These are phyloP conservation scores for Euphorbia peplus DNA, from an alignment of 345 rosid species.

Conservation along the genomic window DNA sequence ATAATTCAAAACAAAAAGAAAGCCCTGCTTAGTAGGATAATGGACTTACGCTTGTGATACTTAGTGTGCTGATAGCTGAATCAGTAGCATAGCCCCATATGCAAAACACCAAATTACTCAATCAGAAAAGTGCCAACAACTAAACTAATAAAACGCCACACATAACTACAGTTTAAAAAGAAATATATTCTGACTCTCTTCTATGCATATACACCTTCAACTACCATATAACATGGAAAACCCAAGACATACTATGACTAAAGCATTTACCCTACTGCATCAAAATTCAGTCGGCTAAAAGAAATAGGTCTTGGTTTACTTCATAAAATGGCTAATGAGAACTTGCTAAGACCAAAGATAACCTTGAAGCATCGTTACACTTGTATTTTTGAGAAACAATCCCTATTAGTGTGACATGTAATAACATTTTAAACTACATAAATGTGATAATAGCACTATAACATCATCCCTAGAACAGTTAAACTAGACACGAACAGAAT, in stretches of 20 bases:
- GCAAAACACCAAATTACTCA: conserved; percentile 41
- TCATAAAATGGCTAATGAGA: background rate
- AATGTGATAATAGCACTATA: no score
- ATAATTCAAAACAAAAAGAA: background rate
- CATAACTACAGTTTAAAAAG: background rate
- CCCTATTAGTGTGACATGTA: no score
- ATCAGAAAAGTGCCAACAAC: conserved; percentile 28
- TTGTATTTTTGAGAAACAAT: background rate
- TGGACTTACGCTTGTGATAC: conserved; percentile 94
- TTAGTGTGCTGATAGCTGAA: conserved; percentile 99
- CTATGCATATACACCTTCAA: background rate
- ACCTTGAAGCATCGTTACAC: no score
- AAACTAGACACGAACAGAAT: no score
- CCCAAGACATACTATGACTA: background rate
- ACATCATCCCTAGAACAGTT: background rate
- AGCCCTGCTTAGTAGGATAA: conserved; percentile 4
- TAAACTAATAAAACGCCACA: conserved; percentile 1
- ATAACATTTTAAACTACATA: no score
- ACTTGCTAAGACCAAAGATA: background rate
- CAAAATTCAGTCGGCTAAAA: background rate
- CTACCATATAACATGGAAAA: background rate
- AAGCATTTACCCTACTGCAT: conserved; percentile 1
- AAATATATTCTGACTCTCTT: background rate
- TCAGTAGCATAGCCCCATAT: conserved; percentile 36
- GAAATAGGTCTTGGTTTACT: background rate